These are phyloP conservation scores for Psilocybe cubensis DNA, from an alignment of 768 basidiomycete species.

Conservation along the genomic window DNA sequence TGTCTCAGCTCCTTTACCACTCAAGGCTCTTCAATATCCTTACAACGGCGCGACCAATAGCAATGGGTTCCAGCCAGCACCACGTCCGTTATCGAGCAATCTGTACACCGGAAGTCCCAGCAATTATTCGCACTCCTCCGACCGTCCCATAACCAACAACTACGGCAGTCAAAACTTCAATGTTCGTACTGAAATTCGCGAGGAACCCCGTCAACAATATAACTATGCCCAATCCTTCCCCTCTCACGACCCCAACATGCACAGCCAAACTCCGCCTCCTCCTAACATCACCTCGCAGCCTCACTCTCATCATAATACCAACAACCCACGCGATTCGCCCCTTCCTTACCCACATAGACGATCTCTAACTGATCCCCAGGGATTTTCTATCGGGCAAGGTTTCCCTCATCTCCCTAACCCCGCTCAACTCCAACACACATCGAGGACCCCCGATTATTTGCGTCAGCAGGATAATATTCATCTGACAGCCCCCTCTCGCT, in stretches of 20 bases:
- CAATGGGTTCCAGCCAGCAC: constrained; percentile 41
- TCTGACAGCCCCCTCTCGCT: constrained; percentile 32
- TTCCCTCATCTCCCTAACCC: constrained; percentile 53
- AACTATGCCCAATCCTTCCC: constrained; percentile 58
- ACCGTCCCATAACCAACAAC: constrained; percentile 50
- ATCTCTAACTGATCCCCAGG: constrained; percentile 59
- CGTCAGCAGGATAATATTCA: constrained; percentile 38
- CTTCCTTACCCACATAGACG: constrained; percentile 59
- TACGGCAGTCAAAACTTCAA: constrained; percentile 53
- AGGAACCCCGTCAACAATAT: constrained; percentile 47
- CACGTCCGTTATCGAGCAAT: constrained; percentile 45
- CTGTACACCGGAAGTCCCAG: constrained; percentile 42
- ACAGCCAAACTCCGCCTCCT: constrained; percentile 45
- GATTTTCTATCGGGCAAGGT: constrained; percentile 50
- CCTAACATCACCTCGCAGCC: constrained; percentile 37
- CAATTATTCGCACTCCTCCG: constrained; percentile 51
- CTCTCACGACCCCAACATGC: constrained; percentile 35
- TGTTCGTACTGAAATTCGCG: constrained; percentile 48
- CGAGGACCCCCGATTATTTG: constrained; percentile 49
- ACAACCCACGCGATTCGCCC: constrained; percentile 45
- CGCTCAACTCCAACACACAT: constrained; percentile 39
- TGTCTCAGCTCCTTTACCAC: constrained; percentile 49
- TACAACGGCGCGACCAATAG: constrained; percentile 29
- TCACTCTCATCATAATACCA: constrained; percentile 42
- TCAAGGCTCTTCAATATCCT: constrained; percentile 50